Base-by-base conservation (phyloP, 2,329 filamentous ascomycete genomes). In the Arthrobotrys iridis region DNA sequence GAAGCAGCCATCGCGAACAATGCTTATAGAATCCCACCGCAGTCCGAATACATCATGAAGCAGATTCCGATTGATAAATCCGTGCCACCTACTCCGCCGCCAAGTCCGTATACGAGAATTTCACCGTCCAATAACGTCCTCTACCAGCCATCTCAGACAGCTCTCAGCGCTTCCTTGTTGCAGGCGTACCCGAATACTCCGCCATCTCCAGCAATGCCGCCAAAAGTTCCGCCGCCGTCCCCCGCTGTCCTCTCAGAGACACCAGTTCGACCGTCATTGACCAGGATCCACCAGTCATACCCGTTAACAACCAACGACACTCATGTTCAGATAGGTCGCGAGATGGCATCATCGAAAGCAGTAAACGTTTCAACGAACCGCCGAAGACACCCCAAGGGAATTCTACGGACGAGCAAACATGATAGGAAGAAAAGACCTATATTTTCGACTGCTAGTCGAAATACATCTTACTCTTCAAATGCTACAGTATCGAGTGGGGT, bases 11-110 rank as follows among this genome's bases (percentile, higher is more conserved):
- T 76, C 40, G 68, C 76, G 35, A 73, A 77, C 28, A 43, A 59
- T 24, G 64, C 77, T 37, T 67, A 77, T 20, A 76, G 72, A 48
- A 78, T 76, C 6, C 64, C 76, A 24, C 67, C 70, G 13, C 77
- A 50, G 33, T 77, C 77, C 33, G 72, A 77, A 40, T 62, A 71
- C 3, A 57, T 78, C 55, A 68, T 76, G 66, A 64, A 76, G 70
- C 64, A 77, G 73, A 70, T 79, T 45, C 60, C 79, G 77, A 64
- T 68, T 50, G 71, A 75, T 37, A 75, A 68, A 33, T 63, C 71
- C 7, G 71, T 75, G 2, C 71, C 71, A 7, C 79, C 79, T 18
- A 80, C 79, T 4, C 79, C 79, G n/a, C 79, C 79, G 13, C 78
- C 79, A 8, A 80, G 78, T 43, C 79, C 78, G 1, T 73, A 74